Base-by-base conservation (phyloP, 148 eudicot genomes). In the Beta vulgaris region DNA sequence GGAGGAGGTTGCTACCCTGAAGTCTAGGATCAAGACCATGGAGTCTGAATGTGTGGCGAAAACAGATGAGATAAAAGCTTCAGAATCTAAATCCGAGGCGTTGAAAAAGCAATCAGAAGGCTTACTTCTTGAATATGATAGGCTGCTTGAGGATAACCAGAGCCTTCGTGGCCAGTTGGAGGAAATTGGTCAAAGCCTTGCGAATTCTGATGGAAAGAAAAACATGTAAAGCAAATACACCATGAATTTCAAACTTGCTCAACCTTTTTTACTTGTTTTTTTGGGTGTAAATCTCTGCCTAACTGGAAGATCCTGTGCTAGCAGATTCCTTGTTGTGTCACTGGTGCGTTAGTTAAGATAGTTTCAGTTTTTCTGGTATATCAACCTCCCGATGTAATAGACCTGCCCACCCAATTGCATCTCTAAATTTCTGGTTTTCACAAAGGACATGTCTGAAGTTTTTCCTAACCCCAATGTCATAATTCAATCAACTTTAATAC, bases 91-190 rank as follows among this genome's bases (percentile, higher is more conserved):
- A 29, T 82, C 77, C 42, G 82, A 66, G 39, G 87, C 87, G 55
- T 55, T 88, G 61, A 79, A 74, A 68, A 84, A 80, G 85, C 87
- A 85, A 72, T 82, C 83, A 31, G 88, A 88, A 68, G 85, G 84
- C 67, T 73, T 85, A 16, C 80, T 82, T 13, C 68, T 80, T 32
- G 84, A 86, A 68, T 86, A 86, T 80, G 88, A 85, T 54, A 81
- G 83, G 21, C 37, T 82, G 78, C 84, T 88, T 0, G 85, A 88
- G 65, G 86, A 88, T 68, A 88, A 88, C 77, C 83, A 88, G 78
- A 78, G 48, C 46, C 85, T 88, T 63, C 77, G 68, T 31, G 71
- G 77, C 68, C 84, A 82, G 73, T 71, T 85, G 80, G 65, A 79
- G 65, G 84, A 75, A 16, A 32, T 82, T 71, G 83, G 78, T 36